Evolutionary conservation across 2,329 filamentous ascomycete species (phyloP).

Genomic region (Lomentospora prolificans): DNA sequence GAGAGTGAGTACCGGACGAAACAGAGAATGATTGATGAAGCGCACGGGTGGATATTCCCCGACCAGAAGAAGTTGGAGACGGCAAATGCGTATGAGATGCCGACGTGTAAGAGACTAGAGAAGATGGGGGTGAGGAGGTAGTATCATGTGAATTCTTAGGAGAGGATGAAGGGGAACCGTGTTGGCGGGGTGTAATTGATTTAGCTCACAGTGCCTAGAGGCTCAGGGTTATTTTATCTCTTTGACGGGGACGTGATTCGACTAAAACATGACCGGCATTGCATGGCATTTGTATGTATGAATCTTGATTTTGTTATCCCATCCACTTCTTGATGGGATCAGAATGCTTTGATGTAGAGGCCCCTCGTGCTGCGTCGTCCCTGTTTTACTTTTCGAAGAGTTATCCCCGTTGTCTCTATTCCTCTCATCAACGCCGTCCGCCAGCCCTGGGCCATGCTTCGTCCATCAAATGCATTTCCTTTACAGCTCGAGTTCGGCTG

Average conservation of each 20-base stretch:
- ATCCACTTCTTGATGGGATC: neutral
- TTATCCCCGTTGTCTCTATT: too few relatives aligned
- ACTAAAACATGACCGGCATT: neutral
- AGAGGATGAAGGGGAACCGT: neutral
- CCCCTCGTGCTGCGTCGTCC: too few relatives aligned
- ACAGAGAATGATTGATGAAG: constrained; percentile 62
- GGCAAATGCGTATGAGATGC: constrained; percentile 46
- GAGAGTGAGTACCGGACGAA: constrained; percentile 59
- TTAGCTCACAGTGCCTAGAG: neutral
- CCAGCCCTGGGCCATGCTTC: too few relatives aligned
- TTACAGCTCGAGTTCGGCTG: too few relatives aligned
- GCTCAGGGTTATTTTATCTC: neutral
- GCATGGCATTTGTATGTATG: constrained; percentile 2
- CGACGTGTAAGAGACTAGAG: constrained; percentile 41
- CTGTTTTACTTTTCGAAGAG: neutral
- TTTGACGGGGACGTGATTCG: neutral
- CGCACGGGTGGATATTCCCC: constrained; percentile 78
- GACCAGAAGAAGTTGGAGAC: constrained; percentile 70
- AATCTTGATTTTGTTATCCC: neutral
- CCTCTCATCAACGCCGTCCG: too few relatives aligned
- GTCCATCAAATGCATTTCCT: too few relatives aligned
- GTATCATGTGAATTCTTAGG: neutral
- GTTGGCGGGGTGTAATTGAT: neutral
- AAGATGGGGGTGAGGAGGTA: constrained; percentile 24
- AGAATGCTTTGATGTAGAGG: too few relatives aligned